Base-by-base conservation (phyloP, 371 early-diverging fungal species). In the Saksenaea vasiformis region DNA sequence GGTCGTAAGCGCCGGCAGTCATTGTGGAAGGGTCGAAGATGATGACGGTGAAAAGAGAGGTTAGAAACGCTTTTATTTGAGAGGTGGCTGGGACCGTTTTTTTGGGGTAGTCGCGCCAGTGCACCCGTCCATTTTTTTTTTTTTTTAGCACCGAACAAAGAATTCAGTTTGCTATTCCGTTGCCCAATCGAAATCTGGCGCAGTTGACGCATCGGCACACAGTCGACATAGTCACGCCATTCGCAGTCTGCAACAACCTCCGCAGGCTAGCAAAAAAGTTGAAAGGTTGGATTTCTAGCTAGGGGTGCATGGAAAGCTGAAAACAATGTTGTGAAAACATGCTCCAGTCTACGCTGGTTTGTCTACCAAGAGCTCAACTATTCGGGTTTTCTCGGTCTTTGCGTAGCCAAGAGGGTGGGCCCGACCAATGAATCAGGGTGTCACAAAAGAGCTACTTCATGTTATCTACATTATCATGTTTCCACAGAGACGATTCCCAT, bases 1-100 rank as follows among this genome's bases (percentile, higher is more conserved):
- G 70, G 47, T 59, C 69, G 61, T 67, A 72, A 61, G 53, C 69
- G 53, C 73, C 39, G 28, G 66, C 68, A 69, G 75, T 72, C 74
- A 73, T 79, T 22, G 35, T 64, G 31, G 15, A 56, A 54, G 43
- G 9, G 51, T 22, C 27, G 47, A 47, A 47, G 51, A 47, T 47
- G 51, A 47, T 47, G 51, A 47, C 51, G 19, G 51, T 22, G 8
- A 22, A 17, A 22, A 11, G 11, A 5, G 51, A 47, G 22, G 51
- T 2, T 31, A 22, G 51, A 47, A n/a, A 47, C 51, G 51, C 51
- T 47, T 47, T 47, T 47, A 47, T 47, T 47, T 47, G 51, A 47
- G 22, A 19, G 51, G 24, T 47, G 51, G 51, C 51, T 47, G 51
- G 51, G 51, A 47, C 51, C 24, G 51, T 17, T 22, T 47, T 47